These are phyloP conservation scores for Alternaria sp. DNA, from an alignment of 2,329 filamentous ascomycete genomes.

Conservation along the genomic window DNA sequence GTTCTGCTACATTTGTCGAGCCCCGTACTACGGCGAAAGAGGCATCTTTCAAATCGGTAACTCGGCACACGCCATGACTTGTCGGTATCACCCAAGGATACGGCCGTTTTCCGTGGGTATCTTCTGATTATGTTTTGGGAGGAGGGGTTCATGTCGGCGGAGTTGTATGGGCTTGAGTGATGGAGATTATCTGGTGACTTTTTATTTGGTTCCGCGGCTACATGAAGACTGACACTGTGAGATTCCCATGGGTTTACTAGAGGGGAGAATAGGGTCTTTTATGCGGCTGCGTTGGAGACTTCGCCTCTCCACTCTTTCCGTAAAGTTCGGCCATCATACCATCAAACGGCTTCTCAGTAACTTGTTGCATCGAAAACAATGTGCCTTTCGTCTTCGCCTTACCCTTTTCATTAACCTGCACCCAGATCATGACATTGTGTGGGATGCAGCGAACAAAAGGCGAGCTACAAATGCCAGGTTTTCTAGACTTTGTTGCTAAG, in stretches of 20 bases:
- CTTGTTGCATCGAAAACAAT: slow-evolving; percentile 20
- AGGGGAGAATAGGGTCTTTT: not conserved
- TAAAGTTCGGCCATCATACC: slow-evolving; percentile 11
- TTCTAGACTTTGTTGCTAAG: not conserved
- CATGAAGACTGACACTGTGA: not conserved
- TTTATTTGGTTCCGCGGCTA: not conserved
- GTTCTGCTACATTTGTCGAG: slow-evolving; percentile 8
- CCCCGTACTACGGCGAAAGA: not conserved
- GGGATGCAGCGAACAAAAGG: too few relatives aligned
- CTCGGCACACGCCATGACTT: not conserved
- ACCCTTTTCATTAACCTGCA: slow-evolving; percentile 10
- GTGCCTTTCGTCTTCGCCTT: slow-evolving; percentile 18
- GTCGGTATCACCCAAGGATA: not conserved
- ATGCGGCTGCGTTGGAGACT: too few relatives aligned
- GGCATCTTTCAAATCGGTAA: not conserved
- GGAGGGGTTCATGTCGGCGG: not conserved
- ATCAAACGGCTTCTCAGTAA: slow-evolving; percentile 29
- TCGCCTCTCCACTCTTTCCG: too few relatives aligned
- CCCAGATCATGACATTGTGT: not conserved
- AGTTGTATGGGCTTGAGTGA: not conserved
- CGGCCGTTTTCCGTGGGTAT: not conserved
- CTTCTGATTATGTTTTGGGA: not conserved
- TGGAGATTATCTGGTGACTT: not conserved
- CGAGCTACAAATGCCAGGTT: not conserved
- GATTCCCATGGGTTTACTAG: too few relatives aligned